Evolutionary conservation across 495 filamentous ascomycete species (phyloP), one percentile per base, ranked within the genome.

Genomic region (Parmelia sp.): DNA sequence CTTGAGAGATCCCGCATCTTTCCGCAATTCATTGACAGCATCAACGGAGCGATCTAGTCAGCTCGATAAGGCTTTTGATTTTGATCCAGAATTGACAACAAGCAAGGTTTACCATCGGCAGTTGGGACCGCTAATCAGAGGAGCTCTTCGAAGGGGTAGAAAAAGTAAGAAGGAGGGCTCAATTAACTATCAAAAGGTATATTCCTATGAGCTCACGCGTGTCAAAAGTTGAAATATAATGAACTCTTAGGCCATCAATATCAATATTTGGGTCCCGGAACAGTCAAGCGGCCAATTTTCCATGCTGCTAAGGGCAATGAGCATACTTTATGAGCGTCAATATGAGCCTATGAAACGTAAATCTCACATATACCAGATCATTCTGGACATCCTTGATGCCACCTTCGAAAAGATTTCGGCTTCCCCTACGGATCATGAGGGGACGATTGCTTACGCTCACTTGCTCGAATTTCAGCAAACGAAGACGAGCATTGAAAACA

Each of bases 71-170:
- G 27, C 33, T 0, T 66, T 62, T 39, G 49, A 25, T 11, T 66
- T 66, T 45, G 65, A 66, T 33, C 19, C 4, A 6, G 60, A 66
- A 5, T 4, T 66, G 17, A 35, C 62, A 36, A 21, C 29, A 11
- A 44, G 60, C 8, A 35, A 58, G 27, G 60, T 66, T 39, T 66
- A 66, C 58, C 60, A 66, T 47, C 29, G 31, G 29, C 49, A 57
- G 19, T 53, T 39, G 3, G 21, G 51, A 33, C 51, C 61, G 4
- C 53, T 63, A 5, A 45, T 57, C 10, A 63, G 51, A 57, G n/a
- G 17, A 0, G 61, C 47, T 12, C 49, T 62, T 37, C n/a, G 33
- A 14, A 62, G 60, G 5, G 17, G 59, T 3, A 61, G 36, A 31
- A 40, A 25, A 25, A 9, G 6, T 23, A n/a, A n/a, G n/a, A 49